A percentile compares a stretch with the other conserved stretches of the same genome.
These are phyloP conservation scores for Iris pallida DNA, from an alignment of 116 monocot genomes.

Conservation along the genomic window DNA sequence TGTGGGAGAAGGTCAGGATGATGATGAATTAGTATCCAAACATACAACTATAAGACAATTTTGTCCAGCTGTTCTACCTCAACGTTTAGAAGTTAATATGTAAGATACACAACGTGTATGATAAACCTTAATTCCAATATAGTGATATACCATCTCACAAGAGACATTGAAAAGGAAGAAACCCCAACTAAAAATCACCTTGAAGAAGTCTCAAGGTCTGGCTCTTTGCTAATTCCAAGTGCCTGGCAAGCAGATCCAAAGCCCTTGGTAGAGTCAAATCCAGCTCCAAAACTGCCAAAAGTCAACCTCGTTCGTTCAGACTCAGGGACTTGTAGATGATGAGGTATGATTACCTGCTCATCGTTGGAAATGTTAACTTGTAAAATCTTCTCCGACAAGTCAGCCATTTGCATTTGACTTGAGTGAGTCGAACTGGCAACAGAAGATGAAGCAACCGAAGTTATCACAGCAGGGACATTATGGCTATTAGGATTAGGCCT, in stretches of 20 bases:
- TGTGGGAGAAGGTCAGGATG: too few species aligned
- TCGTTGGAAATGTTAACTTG: constrained; percentile 28
- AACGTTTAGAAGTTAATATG: background rate
- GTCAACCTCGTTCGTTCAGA: constrained; percentile 34
- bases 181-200: constrained; percentile 6
- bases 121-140: background rate
- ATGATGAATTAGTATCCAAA: background rate
- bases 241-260: constrained; percentile 17
- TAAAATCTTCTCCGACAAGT: constrained; percentile 37
- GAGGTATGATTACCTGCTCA: constrained; percentile 61
- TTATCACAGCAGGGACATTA: background rate
- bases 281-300: constrained; percentile 61
- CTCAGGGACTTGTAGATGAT: constrained; percentile 62
- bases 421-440: constrained; percentile 5
- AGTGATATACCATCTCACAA: background rate
- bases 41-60: background rate
- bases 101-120: background rate
- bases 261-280: constrained; percentile 19
- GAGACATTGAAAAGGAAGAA: background rate
- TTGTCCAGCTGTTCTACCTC: background rate
- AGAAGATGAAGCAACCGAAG: constrained; percentile 4
- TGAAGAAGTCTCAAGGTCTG: constrained; percentile 13
- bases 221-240: constrained; percentile 13
- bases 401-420: constrained; percentile 22
- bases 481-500: constrained; percentile 13